phyloP scores from a whole-genome alignment of 345 rosid genomes.

The Limnanthes douglasii region DNA sequence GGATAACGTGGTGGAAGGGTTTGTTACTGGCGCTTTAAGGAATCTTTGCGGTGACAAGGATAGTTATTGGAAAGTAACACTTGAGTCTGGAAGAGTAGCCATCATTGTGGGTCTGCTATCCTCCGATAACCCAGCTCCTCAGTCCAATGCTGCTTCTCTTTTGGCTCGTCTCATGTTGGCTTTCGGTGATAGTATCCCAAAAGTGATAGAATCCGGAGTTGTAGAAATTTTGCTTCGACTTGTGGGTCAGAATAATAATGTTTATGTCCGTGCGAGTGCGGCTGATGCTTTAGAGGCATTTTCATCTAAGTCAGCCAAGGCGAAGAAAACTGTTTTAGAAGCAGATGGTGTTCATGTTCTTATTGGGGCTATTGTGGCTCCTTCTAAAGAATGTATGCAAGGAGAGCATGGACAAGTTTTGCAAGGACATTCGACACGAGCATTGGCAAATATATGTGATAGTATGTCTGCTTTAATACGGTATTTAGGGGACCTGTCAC shows the following conservation, averaged over 20 bases:
- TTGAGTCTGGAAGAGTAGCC: constrained; percentile 63
- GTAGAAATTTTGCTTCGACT: constrained; percentile 53
- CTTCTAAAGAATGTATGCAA: constrained; percentile 67
- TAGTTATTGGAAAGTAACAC: constrained; percentile 53
- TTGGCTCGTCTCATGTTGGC: constrained; percentile 63
- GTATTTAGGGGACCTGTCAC: constrained; percentile 52
- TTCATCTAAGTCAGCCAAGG: constrained; percentile 46
- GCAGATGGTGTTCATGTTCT: constrained; percentile 53
- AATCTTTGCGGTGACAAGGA: constrained; percentile 75
- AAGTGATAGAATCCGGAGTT: constrained; percentile 60
- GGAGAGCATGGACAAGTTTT: constrained; percentile 43
- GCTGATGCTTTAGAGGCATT: constrained; percentile 79
- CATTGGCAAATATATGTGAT: constrained; percentile 66
- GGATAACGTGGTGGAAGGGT: constrained; percentile 69
- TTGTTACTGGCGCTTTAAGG: constrained; percentile 73
- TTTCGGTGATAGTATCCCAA: constrained; percentile 43
- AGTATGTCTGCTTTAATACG: constrained; percentile 57
- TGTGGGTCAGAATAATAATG: constrained; percentile 34
- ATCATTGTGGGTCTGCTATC: constrained; percentile 56
- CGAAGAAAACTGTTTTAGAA: constrained; percentile 44
- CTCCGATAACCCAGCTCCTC: constrained; percentile 60
- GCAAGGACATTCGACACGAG: constrained; percentile 52
- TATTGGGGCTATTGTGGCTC: constrained; percentile 67
- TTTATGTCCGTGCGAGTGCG: constrained; percentile 55
- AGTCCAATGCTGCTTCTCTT: constrained; percentile 83